Evolutionary conservation across 75 land plant genomes (phyloP).

Genomic region (Cryptomeria japonica): DNA sequence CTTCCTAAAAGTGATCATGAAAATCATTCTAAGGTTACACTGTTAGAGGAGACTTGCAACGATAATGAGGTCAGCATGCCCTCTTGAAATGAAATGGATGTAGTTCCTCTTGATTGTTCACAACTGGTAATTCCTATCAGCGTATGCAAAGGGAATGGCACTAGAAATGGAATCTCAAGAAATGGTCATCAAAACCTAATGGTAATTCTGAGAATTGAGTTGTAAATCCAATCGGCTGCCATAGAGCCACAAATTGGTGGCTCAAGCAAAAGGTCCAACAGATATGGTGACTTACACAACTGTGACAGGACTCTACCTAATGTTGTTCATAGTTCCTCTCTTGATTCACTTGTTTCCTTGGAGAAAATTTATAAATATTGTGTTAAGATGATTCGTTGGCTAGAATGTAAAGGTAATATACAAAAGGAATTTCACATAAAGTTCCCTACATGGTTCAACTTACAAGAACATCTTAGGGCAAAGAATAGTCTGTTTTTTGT

Average conservation of each 20-base stretch:
- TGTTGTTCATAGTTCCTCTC: not conserved
- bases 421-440: constrained; percentile 63
- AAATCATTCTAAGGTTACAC: constrained; percentile 12
- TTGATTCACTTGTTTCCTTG: constrained; percentile 13
- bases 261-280: not conserved
- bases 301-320: constrained; percentile 7
- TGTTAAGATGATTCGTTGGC: constrained; percentile 74
- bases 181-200: constrained; percentile 7
- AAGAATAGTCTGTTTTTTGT: constrained; percentile 62
- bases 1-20: constrained; percentile 25
- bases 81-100: constrained; percentile 20
- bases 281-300: not conserved
- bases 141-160: constrained; percentile 21
- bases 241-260: constrained; percentile 1
- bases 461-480: constrained; percentile 59
- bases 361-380: constrained; percentile 61
- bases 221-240: constrained; percentile 2
- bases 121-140: constrained; percentile 29
- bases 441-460: constrained; percentile 82
- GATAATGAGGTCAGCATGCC: constrained; percentile 28
- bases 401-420: constrained; percentile 73
- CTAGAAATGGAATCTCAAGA: constrained; percentile 6
- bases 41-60: constrained; percentile 21
- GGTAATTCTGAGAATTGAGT: constrained; percentile 9
- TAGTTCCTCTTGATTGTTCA: constrained; percentile 18